These are phyloP conservation scores for Voacanga thouarsii DNA, from an alignment of 257 asterid species.

Conservation along the genomic window DNA sequence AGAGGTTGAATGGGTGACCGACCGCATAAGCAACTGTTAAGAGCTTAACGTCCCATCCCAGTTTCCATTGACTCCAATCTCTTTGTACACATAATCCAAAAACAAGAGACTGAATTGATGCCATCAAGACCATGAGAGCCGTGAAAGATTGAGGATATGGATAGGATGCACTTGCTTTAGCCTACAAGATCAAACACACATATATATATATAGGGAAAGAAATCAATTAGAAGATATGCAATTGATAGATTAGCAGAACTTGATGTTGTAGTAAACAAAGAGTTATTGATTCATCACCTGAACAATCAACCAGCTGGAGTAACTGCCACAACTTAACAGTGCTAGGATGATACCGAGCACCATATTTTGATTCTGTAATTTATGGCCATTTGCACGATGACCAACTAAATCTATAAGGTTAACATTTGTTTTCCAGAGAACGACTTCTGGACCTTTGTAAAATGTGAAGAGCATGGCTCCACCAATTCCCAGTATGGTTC, in stretches of 20 bases:
- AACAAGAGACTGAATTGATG: conserved; percentile 28
- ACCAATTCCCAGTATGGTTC: conserved; percentile 52
- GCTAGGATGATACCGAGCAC: conserved; percentile 46
- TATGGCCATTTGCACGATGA: conserved; percentile 8
- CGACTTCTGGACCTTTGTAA: conserved; percentile 55
- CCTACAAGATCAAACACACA: neutral
- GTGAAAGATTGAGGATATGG: conserved; percentile 32
- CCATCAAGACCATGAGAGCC: conserved; percentile 25
- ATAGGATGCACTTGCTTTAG: neutral
- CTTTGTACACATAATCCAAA: conserved; percentile 24
- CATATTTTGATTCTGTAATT: conserved; percentile 17
- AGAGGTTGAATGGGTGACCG: neutral
- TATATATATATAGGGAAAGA: neutral
- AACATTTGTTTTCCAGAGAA: conserved; percentile 40
- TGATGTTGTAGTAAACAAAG: neutral
- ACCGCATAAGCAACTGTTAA: conserved; percentile 31
- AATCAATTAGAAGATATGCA: neutral
- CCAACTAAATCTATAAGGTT: conserved; percentile 39
- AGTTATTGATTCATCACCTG: conserved; percentile 39
- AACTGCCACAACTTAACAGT: conserved; percentile 42
- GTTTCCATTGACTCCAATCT: conserved; percentile 31
- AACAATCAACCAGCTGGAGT: conserved; percentile 56
- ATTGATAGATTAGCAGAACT: neutral
- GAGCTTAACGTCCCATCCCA: conserved; percentile 41
- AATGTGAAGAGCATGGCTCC: conserved; percentile 85